These are phyloP conservation scores for Toxoplasma gondii DNA, from an alignment of 169 alveolate species.

Conservation along the genomic window DNA sequence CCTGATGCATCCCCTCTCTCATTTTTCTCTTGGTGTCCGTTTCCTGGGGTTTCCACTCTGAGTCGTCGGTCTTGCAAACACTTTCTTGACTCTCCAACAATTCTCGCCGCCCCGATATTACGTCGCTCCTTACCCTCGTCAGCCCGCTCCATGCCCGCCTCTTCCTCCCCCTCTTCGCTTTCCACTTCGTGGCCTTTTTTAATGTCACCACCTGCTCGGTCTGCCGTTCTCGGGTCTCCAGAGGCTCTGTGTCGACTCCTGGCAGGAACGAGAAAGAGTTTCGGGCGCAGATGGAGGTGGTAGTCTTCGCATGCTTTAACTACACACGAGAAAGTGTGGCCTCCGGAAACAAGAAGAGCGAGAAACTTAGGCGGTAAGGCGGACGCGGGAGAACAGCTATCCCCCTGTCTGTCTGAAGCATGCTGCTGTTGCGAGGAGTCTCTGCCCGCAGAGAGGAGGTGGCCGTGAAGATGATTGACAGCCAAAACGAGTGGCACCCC, in stretches of 20 bases:
- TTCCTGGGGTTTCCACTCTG: too few relatives aligned
- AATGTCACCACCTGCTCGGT: neutral
- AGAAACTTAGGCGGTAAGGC: neutral
- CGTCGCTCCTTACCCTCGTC: neutral
- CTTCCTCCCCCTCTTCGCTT: neutral
- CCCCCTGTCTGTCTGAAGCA: neutral
- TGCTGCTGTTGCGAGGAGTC: neutral
- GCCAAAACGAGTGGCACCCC: neutral
- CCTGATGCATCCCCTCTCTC: neutral
- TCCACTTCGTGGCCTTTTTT: neutral
- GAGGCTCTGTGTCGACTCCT: neutral
- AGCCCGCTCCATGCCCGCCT: neutral
- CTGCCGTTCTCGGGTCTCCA: neutral
- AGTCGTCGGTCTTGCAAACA: too few relatives aligned
- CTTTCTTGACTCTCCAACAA: too few relatives aligned
- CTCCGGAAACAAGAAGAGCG: neutral
- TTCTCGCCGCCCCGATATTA: too few relatives aligned
- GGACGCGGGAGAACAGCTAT: neutral
- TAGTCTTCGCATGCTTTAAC: neutral
- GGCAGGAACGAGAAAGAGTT: neutral
- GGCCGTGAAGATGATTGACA: constrained; percentile 19
- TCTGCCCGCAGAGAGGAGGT: constrained; percentile 10
- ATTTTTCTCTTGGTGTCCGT: neutral
- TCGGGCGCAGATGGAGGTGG: constrained; percentile 4
- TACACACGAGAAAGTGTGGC: neutral